Evolutionary conservation across 208 protist species (phyloP).

Genomic region (Naegleria fowleri): DNA sequence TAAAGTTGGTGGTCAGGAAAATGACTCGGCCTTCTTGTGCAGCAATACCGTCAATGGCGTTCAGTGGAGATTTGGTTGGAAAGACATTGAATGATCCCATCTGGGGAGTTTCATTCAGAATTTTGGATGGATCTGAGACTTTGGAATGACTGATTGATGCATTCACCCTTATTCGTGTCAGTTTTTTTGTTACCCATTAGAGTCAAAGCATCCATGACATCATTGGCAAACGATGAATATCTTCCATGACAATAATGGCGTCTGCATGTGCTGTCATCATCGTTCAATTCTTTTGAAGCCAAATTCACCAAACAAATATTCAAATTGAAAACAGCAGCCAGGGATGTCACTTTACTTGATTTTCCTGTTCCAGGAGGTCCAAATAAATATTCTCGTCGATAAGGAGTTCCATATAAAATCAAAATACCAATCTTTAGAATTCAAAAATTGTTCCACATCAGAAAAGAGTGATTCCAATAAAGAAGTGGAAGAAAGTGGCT

Average conservation of each 20-base stretch:
- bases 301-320: conserved; percentile 86
- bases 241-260: conserved; percentile 84
- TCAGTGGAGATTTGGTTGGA: conserved; percentile 53
- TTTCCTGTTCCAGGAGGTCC: conserved; percentile 14
- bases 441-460: background rate
- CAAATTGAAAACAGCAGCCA: conserved; percentile 77
- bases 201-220: too few relatives aligned
- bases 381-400: conserved; percentile 41
- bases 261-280: conserved; percentile 69
- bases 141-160: background rate
- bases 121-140: too few relatives aligned
- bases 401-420: conserved; percentile 14
- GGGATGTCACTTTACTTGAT: conserved; percentile 66
- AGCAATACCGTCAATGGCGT: conserved; percentile 86
- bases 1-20: conserved; percentile 86
- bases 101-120: too few relatives aligned
- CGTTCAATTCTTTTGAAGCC: conserved; percentile 65
- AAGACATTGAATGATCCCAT: background rate
- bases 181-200: background rate
- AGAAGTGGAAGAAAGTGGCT: too few relatives aligned
- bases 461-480: background rate
- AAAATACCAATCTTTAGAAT: background rate
- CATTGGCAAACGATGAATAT: conserved; percentile 78
- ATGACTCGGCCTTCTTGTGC: conserved; percentile 74
- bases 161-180: background rate